Base-by-base conservation (phyloP, 768 basidiomycete species). In the Leccinum uliginosum region DNA sequence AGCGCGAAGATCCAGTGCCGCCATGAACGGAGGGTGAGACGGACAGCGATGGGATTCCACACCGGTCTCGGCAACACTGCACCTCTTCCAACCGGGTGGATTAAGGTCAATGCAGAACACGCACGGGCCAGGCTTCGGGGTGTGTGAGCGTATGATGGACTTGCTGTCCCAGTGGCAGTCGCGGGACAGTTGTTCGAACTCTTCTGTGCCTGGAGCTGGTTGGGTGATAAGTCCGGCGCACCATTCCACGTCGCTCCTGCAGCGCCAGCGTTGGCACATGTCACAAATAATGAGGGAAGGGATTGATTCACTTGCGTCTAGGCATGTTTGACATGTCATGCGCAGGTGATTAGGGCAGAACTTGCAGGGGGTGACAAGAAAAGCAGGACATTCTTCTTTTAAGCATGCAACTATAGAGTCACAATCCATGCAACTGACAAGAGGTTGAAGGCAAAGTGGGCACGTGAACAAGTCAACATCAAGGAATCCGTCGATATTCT, bases 121-220 rank as follows among this genome's bases (percentile, higher is more conserved):
- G 50, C 65, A 67, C 15, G 48, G 32, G 24, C 50, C 24, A 2
- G 62, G 63, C 38, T 50, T 59, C 34, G 40, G 65, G 0, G 48
- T 45, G n/a, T 67, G 65, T 4, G 59, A 44, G 32, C 65, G 57
- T 11, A 56, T 32, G 51, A 65, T 57, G 24, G 44, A 53, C n/a
- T 56, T 19, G 27, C 9, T 15, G 48, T 53, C 65, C 59, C 57
- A 65, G 0, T 56, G 26, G n/a, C 21, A 24, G 17, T 52, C 10
- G 12, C 6, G 34, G 19, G 54, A 51, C 3, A 67, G 44, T n/a
- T 57, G 11, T 9, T 34, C 43, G 2, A 52, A 26, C 6, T 50
- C 59, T 17, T 43, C n/a, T 6, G 65, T 59, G 3, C 54, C 62
- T 9, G 30, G 19, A 11, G 55, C 9, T 9, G 57, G 65, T 3